A percentile compares a stretch with the other conserved stretches of the same genome.
Evolutionary conservation across 331 rosid species (phyloP).

Genomic region (Malus hybrid): DNA sequence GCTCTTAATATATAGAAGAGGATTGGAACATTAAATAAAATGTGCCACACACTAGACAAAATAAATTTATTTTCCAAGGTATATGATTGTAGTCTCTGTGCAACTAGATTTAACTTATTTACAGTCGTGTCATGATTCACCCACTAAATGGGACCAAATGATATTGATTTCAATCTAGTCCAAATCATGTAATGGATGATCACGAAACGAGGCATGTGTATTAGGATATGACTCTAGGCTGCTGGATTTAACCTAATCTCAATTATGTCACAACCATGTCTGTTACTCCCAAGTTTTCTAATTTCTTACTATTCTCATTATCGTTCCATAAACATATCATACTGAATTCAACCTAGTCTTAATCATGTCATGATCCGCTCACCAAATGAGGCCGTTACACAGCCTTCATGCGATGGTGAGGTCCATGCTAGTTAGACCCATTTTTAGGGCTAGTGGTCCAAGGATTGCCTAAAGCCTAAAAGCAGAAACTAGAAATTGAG

Average conservation of each 20-base stretch:
- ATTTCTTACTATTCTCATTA: neutral
- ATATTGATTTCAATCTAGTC: no score
- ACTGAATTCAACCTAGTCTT: neutral
- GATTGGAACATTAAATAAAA: neutral
- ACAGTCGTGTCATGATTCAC: no score
- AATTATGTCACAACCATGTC: neutral
- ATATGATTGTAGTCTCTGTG: neutral
- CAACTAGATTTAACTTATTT: no score
- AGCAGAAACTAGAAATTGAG: no score
- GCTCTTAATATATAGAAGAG: neutral
- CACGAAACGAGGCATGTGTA: no score
- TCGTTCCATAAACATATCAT: no score
- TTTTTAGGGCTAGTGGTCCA: neutral
- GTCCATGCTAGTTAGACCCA: neutral
- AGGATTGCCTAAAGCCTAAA: neutral
- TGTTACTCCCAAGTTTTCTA: no score
- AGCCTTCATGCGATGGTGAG: neutral
- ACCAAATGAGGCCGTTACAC: neutral
- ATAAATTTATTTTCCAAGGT: neutral
- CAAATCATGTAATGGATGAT: no score
- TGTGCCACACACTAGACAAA: neutral
- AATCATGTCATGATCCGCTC: neutral
- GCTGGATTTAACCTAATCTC: neutral
- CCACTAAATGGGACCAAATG: no score
- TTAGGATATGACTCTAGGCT: no score